Evolutionary conservation across 2,329 filamentous ascomycete species (phyloP).

Genomic region (Parascedosporium putredinis): DNA sequence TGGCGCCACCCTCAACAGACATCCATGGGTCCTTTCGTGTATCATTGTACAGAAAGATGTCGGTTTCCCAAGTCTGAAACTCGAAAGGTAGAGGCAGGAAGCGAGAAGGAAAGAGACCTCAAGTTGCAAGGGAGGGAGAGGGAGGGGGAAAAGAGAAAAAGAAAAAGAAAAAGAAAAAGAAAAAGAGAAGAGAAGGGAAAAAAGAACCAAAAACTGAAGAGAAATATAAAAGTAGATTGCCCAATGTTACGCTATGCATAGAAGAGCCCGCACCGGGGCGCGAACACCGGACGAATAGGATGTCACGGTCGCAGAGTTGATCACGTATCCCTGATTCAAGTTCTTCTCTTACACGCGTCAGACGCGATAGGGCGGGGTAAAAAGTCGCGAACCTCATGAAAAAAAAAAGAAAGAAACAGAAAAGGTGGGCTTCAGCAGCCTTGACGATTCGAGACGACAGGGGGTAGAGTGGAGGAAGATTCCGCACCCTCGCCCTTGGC

Average conservation of each 20-base stretch:
- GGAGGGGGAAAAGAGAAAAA: too few species aligned
- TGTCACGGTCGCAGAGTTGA: neutral
- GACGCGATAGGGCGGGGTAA: constrained; percentile 4
- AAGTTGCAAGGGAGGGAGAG: too few species aligned
- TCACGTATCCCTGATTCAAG: neutral
- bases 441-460: too few species aligned
- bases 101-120: too few species aligned
- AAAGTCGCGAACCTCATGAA: neutral
- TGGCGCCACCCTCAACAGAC: too few species aligned
- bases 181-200: neutral
- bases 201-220: neutral
- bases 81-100: too few species aligned
- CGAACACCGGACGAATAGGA: constrained; percentile 1
- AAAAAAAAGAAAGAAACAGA: neutral
- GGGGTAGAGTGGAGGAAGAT: neutral
- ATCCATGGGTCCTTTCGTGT: too few species aligned
- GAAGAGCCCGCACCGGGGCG: neutral
- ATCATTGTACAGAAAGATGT: too few species aligned
- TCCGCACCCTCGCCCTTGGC: neutral
- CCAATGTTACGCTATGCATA: neutral
- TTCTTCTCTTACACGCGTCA: neutral
- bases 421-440: neutral
- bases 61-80: too few species aligned
- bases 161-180: neutral
- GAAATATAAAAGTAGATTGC: too few species aligned